Evolutionary conservation across 2,329 filamentous ascomycete species (phyloP).

Genomic region (Trichocomaceae sp.): DNA sequence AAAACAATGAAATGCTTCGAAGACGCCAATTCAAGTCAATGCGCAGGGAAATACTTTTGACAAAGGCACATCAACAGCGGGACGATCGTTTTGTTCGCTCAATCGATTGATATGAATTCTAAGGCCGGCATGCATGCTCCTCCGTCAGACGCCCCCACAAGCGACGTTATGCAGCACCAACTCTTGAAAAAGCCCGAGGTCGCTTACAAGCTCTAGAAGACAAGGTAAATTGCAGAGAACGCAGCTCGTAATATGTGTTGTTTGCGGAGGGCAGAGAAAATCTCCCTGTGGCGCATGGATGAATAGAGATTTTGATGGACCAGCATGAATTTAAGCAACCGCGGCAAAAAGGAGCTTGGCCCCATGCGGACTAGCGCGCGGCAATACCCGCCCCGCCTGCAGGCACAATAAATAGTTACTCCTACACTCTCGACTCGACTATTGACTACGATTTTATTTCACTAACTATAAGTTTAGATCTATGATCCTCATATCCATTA

Average conservation of each 20-base stretch:
- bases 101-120: neutral
- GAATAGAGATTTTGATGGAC: neutral
- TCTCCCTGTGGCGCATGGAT: neutral
- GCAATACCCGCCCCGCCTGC: conserved; percentile 10
- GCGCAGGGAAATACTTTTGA: neutral
- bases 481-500: no score
- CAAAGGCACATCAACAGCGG: neutral
- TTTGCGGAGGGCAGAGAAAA: neutral
- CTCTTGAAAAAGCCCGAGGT: neutral
- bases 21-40: neutral
- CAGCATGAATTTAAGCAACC: neutral
- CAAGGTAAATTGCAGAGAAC: neutral
- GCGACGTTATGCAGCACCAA: neutral
- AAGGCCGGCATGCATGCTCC: neutral
- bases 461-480: no score
- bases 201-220: neutral
- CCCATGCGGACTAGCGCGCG: conserved; percentile 12
- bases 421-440: no score
- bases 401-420: neutral
- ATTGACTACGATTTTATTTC: no score
- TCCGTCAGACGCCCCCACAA: neutral
- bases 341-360: conserved; percentile 11
- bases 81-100: neutral
- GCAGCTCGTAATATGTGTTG: neutral
- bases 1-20: neutral